Conservation (phyloP, 2,329 filamentous ascomycete genomes). For the Leptographium galeiforme region DNA sequence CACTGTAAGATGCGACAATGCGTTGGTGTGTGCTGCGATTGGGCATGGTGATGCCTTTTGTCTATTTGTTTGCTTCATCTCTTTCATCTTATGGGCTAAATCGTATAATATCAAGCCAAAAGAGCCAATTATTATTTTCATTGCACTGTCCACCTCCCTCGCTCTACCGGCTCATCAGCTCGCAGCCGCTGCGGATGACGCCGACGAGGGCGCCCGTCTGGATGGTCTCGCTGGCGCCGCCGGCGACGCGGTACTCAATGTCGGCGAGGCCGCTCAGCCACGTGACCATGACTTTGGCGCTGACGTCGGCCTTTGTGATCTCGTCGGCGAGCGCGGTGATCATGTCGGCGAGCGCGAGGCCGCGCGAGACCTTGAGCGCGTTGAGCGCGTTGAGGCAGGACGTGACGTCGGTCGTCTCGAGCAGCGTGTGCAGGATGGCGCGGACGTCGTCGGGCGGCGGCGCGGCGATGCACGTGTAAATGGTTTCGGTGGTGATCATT, state of each 20-base stretch:
- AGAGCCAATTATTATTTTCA: no score
- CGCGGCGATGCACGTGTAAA: constrained; percentile 95
- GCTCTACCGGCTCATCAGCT: constrained; percentile 35
- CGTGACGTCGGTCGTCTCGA: constrained; percentile 76
- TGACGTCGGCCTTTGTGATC: constrained; percentile 69
- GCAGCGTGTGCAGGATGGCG: constrained; percentile 69
- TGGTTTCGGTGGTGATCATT: constrained; percentile 73
- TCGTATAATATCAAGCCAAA: no score
- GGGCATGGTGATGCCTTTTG: no score
- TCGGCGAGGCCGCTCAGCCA: constrained; percentile 89
- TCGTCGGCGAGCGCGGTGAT: constrained; percentile 77
- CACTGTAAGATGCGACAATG: no score
- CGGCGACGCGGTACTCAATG: constrained; percentile 81
- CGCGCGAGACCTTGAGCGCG: constrained; percentile 70
- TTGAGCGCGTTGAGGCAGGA: constrained; percentile 82
- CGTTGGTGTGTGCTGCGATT: no score
- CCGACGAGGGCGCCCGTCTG: constrained; percentile 91
- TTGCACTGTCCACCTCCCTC: no score
- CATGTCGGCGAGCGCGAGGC: constrained; percentile 85
- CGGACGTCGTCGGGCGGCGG: constrained; percentile 81
- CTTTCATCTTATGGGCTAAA: no score
- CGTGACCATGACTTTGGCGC: constrained; percentile 70
- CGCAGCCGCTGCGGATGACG: constrained; percentile 73
- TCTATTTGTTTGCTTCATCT: no score
- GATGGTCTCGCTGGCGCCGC: constrained; percentile 73